These are phyloP conservation scores for Verticillium albo-atrum DNA, from an alignment of 2,329 filamentous ascomycete species.

Conservation along the genomic window DNA sequence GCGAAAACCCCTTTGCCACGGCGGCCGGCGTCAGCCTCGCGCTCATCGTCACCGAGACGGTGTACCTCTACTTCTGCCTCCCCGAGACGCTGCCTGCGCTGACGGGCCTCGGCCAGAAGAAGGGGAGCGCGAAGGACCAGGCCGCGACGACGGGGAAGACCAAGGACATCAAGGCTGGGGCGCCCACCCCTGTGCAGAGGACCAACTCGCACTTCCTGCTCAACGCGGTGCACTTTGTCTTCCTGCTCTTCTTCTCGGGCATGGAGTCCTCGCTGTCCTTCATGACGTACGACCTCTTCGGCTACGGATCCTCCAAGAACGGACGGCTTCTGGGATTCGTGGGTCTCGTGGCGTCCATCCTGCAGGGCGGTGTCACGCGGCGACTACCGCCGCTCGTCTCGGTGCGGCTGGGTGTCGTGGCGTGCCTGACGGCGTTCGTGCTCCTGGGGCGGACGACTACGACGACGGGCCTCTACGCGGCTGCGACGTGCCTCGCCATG, in stretches of 20 bases:
- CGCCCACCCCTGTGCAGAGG: slow-evolving; percentile 31
- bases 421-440: slow-evolving; percentile 76
- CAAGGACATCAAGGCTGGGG: slow-evolving; percentile 13
- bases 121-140: slow-evolving; percentile 19
- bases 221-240: slow-evolving; percentile 81
- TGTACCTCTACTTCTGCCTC: slow-evolving; percentile 78
- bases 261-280: slow-evolving; percentile 98
- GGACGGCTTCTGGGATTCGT: slow-evolving; percentile 86
- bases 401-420: slow-evolving; percentile 72
- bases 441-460: slow-evolving; percentile 68
- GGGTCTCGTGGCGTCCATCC: slow-evolving; percentile 82
- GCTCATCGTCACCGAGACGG: slow-evolving; percentile 79
- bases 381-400: slow-evolving; percentile 76
- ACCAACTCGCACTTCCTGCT: slow-evolving; percentile 83
- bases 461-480: slow-evolving; percentile 68
- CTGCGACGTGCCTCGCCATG: slow-evolving; percentile 78
- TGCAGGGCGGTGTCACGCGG: slow-evolving; percentile 88
- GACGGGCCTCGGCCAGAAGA: slow-evolving; percentile 25
- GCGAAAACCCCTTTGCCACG: slow-evolving; percentile 88
- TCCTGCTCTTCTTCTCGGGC: slow-evolving; percentile 94
- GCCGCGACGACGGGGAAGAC: slow-evolving; percentile 17
- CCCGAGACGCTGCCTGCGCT: slow-evolving; percentile 78
- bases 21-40: slow-evolving; percentile 84
- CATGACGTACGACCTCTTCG: slow-evolving; percentile 93
- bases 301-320: slow-evolving; percentile 73